phyloP scores from a whole-genome alignment of 148 eudicot genomes.

The Amaranthus hypochondriacus region DNA sequence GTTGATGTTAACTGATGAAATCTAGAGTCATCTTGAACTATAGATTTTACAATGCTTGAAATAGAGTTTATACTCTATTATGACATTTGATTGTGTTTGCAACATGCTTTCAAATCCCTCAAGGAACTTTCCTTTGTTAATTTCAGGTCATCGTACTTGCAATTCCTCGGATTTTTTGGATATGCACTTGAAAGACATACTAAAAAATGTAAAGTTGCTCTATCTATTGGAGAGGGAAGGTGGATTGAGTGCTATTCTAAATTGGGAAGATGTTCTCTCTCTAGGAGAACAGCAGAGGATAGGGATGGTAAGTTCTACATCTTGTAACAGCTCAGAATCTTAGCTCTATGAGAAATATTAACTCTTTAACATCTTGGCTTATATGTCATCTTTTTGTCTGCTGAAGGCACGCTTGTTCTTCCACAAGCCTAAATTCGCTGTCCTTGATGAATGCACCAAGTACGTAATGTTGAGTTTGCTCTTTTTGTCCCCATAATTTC shows the following conservation, averaged over 20 bases:
- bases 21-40: too few relatives aligned
- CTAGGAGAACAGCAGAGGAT: constrained; percentile 93
- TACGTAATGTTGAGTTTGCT: constrained; percentile 26
- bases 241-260: constrained; percentile 63
- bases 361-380: constrained; percentile 1
- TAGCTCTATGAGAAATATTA: background rate
- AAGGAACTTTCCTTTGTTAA: constrained; percentile 1
- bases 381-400: constrained; percentile 20
- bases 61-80: background rate
- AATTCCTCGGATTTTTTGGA: constrained; percentile 41
- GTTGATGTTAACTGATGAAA: too few relatives aligned
- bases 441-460: constrained; percentile 99
- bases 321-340: background rate
- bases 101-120: background rate
- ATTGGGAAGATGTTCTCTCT: constrained; percentile 95
- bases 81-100: background rate
- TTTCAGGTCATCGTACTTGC: constrained; percentile 42
- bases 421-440: constrained; percentile 91
- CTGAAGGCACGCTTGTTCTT: constrained; percentile 92
- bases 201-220: constrained; percentile 70
- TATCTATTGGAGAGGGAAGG: constrained; percentile 95
- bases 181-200: constrained; percentile 49
- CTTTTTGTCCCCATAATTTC: background rate
- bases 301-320: constrained; percentile 71
- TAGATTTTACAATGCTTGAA: too few relatives aligned